Percentiles rank a stretch among this genome's conserved stretches.
These are phyloP conservation scores for Globisporangium takayamanum DNA, from an alignment of 352 stramenopile species.

Conservation along the genomic window DNA sequence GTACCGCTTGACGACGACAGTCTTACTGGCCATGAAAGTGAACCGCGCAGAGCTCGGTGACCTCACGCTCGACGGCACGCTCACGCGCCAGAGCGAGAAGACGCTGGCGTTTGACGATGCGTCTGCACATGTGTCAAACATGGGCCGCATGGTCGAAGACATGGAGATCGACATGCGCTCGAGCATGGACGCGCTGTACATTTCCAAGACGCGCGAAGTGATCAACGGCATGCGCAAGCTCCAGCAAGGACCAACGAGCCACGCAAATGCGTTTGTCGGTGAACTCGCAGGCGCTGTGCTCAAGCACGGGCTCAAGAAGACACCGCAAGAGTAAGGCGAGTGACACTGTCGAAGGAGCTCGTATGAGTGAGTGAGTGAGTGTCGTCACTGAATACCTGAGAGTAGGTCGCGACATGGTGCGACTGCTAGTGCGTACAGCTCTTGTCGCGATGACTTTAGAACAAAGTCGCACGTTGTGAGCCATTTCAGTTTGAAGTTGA, in stretches of 20 bases:
- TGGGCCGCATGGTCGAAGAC: slow-evolving; percentile 94
- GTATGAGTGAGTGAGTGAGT: neutral
- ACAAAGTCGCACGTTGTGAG: too few species aligned
- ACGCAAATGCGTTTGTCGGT: slow-evolving; percentile 64
- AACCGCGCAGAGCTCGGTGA: slow-evolving; percentile 73
- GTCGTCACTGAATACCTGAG: too few species aligned
- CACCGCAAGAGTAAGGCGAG: neutral
- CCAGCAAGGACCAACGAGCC: slow-evolving; percentile 42
- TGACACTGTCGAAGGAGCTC: neutral
- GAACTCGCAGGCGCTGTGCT: slow-evolving; percentile 67
- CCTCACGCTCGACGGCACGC: slow-evolving; percentile 86
- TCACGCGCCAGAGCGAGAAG: slow-evolving; percentile 79
- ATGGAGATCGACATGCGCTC: slow-evolving; percentile 94
- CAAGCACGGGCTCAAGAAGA: slow-evolving; percentile 65
- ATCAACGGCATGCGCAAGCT: slow-evolving; percentile 90
- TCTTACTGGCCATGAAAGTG: slow-evolving; percentile 89
- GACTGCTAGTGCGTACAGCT: too few species aligned
- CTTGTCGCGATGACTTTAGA: too few species aligned
- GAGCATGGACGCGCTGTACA: slow-evolving; percentile 91
- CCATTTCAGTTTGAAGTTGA: neutral
- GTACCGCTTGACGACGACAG: slow-evolving; percentile 92
- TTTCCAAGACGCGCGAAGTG: slow-evolving; percentile 93
- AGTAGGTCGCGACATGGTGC: too few species aligned
- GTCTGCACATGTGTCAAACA: slow-evolving; percentile 90
- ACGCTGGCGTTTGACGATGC: slow-evolving; percentile 70